These are phyloP conservation scores for Dalbergia oliveri DNA, from an alignment of 306 rosid species.

Conservation along the genomic window DNA sequence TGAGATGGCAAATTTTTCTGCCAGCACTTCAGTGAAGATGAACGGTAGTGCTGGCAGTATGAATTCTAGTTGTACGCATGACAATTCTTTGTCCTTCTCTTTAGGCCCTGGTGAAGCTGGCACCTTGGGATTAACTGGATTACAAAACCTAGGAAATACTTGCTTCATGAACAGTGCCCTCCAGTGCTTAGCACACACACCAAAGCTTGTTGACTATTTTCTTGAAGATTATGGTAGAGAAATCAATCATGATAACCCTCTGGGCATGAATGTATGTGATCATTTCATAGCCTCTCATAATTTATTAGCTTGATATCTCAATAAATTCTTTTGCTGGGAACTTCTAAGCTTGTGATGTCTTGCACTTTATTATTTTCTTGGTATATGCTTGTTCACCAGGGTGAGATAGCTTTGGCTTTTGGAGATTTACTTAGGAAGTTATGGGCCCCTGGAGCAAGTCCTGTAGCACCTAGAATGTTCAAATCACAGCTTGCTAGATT, in stretches of 20 bases:
- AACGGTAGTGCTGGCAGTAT: slow-evolving; percentile 66
- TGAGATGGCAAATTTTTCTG: slow-evolving; percentile 60
- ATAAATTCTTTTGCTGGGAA: slow-evolving; percentile 17
- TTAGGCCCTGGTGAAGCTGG: slow-evolving; percentile 83
- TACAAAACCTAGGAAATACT: slow-evolving; percentile 96
- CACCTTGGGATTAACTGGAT: slow-evolving; percentile 91
- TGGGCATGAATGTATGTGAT: slow-evolving; percentile 95
- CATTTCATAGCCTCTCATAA: slow-evolving; percentile 21
- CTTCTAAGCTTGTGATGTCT: slow-evolving; percentile 27
- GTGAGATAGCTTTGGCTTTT: slow-evolving; percentile 97
- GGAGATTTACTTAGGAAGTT: slow-evolving; percentile 94
- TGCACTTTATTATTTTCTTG: slow-evolving; percentile 35
- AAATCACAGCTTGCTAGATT: slow-evolving; percentile 95
- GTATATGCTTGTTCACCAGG: slow-evolving; percentile 63
- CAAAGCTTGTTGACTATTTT: slow-evolving; percentile 97
- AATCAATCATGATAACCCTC: slow-evolving; percentile 86
- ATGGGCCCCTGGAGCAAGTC: slow-evolving; percentile 98
- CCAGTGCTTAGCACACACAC: slow-evolving; percentile 96
- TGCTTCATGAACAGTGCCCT: slow-evolving; percentile 99
- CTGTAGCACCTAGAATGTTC: slow-evolving; percentile 85
- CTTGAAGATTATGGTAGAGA: slow-evolving; percentile 92
- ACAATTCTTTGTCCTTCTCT: slow-evolving; percentile 61
- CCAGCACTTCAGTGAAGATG: slow-evolving; percentile 60
- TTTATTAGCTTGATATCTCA: slow-evolving; percentile 37
- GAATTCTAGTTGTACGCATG: slow-evolving; percentile 59